Conservation (phyloP, 345 rosid species). For the Eucalyptus sp. region DNA sequence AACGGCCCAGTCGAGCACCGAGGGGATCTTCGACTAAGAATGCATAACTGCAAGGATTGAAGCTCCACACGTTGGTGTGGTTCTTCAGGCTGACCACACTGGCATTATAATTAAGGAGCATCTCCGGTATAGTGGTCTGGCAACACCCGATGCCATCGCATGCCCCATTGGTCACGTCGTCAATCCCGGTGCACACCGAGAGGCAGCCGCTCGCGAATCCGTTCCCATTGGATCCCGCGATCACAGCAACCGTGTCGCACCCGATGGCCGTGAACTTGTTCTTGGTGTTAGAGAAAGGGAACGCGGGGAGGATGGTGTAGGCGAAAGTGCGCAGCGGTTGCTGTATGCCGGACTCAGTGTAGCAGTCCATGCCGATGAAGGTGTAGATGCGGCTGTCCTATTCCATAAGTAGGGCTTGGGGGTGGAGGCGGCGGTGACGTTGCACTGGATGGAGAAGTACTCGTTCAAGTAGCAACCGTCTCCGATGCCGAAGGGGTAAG, state of each 20-base stretch:
- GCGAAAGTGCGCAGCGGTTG: too few relatives aligned
- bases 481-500: too few relatives aligned
- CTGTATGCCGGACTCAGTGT: too few relatives aligned
- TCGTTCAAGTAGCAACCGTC: too few relatives aligned
- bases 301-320: too few relatives aligned
- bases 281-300: too few relatives aligned
- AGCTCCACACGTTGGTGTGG: not conserved
- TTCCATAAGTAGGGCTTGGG: too few relatives aligned
- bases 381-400: too few relatives aligned
- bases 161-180: not conserved
- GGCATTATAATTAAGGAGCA: not conserved
- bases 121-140: not conserved
- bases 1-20: not conserved
- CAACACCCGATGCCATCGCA: conserved; percentile 12
- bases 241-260: not conserved
- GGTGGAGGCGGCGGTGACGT: too few relatives aligned
- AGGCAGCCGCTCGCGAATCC: not conserved
- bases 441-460: too few relatives aligned
- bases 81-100: not conserved
- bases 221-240: not conserved
- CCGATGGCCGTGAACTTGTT: not conserved
- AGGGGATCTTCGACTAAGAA: conserved; percentile 3
- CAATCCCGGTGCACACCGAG: not conserved
- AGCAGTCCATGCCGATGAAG: too few relatives aligned
- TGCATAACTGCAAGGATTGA: conserved; percentile 17